Conservation (phyloP, 495 filamentous ascomycete genomes). For the Neurospora sp. region DNA sequence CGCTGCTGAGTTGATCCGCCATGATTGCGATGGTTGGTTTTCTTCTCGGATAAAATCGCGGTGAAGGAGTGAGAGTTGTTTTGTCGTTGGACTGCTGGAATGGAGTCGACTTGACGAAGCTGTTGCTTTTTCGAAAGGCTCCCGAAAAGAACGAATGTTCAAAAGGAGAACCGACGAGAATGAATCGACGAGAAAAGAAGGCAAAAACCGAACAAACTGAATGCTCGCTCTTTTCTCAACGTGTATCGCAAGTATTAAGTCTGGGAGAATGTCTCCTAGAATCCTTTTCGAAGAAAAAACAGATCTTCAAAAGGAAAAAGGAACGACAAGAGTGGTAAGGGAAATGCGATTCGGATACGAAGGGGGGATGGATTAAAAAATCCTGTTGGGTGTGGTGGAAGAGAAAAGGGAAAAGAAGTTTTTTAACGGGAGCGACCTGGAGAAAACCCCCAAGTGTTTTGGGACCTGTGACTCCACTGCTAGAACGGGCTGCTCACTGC, state of each 20-base stretch:
- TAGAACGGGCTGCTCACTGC: not conserved
- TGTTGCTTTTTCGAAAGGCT: slow-evolving; percentile 13
- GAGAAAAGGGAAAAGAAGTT: slow-evolving; percentile 19
- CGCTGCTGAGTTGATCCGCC: slow-evolving; percentile 93
- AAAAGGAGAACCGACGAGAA: slow-evolving; percentile 22
- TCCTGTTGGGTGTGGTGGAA: slow-evolving; percentile 17
- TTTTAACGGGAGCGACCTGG: slow-evolving; percentile 21
- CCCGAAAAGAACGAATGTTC: slow-evolving; percentile 32
- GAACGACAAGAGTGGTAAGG: slow-evolving; percentile 21
- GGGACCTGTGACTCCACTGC: slow-evolving; percentile 8
- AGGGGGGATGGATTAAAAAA: slow-evolving; percentile 26
- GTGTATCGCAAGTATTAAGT: slow-evolving; percentile 18
- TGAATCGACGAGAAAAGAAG: slow-evolving; percentile 14
- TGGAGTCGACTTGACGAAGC: not conserved
- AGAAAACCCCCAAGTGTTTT: slow-evolving; percentile 26
- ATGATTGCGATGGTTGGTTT: slow-evolving; percentile 39
- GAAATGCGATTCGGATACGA: slow-evolving; percentile 9
- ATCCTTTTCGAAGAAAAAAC: slow-evolving; percentile 32
- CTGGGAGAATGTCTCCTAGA: slow-evolving; percentile 23
- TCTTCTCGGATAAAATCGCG: slow-evolving; percentile 5
- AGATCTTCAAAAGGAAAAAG: slow-evolving; percentile 29
- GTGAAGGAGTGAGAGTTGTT: slow-evolving; percentile 5
- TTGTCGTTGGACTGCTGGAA: slow-evolving; percentile 4
- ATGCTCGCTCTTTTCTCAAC: slow-evolving; percentile 2
- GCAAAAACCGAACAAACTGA: slow-evolving; percentile 8